These are phyloP conservation scores for Breviolum minutum DNA, from an alignment of 73 alveolate species.

Conservation along the genomic window DNA sequence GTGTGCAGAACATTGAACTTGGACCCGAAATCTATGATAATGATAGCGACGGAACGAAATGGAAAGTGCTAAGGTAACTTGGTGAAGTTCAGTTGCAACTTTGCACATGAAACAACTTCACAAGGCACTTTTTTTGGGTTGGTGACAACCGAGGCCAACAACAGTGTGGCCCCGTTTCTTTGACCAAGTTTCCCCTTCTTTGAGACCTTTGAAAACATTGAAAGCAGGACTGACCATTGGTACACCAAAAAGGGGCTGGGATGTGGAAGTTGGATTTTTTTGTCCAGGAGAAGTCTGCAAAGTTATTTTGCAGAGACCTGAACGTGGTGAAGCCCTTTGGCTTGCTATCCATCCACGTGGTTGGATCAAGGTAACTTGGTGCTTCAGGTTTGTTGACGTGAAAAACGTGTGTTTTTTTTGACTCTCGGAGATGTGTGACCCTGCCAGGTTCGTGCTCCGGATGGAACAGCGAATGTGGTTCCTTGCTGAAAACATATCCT, in stretches of 20 bases:
- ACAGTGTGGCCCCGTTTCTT: constrained; percentile 11
- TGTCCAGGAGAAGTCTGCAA: constrained; percentile 19
- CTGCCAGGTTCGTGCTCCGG: not conserved
- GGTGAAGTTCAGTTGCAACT: not conserved
- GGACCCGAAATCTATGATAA: constrained; percentile 7
- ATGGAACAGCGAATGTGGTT: constrained; percentile 36
- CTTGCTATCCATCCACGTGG: constrained; percentile 81
- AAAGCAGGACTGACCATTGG: constrained; percentile 25
- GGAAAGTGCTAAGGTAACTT: constrained; percentile 3
- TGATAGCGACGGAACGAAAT: not conserved
- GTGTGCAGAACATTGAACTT: not conserved
- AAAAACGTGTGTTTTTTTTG: not conserved
- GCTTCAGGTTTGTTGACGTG: not conserved
- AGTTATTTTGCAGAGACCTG: constrained; percentile 39
- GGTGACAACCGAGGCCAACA: not conserved
- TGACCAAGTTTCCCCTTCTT: not conserved
- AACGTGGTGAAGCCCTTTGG: constrained; percentile 13
- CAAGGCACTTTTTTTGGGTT: no score
- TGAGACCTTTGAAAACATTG: constrained; percentile 45
- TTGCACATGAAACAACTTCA: no score
- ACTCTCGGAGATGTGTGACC: not conserved
- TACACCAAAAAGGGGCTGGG: not conserved
- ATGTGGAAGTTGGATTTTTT: not conserved
- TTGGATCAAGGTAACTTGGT: constrained; percentile 28
- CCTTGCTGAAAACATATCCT: no score